phyloP scores from a whole-genome alignment of 176 grass and related monocot species.

The Pharus latifolius region DNA sequence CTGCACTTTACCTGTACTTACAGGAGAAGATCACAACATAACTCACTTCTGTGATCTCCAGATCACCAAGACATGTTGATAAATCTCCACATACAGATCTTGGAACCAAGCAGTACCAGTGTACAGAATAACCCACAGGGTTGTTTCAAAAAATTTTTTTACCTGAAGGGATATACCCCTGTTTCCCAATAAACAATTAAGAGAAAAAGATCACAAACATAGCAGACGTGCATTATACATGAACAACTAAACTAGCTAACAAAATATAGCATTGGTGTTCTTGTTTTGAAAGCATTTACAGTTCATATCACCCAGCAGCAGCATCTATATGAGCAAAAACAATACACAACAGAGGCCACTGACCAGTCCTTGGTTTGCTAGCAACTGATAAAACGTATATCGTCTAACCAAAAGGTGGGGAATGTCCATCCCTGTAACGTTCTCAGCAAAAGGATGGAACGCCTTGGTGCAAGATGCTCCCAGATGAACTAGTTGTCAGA shows the following conservation, averaged over 20 bases:
- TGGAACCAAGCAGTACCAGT: neutral
- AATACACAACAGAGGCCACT: neutral
- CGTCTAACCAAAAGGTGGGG: neutral
- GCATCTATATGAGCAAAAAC: neutral
- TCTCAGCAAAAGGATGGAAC: neutral
- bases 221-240: neutral
- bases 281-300: slow-evolving; percentile 2
- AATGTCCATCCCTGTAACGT: neutral
- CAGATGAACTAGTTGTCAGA: slow-evolving; percentile 29
- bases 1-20: too few species aligned
- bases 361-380: neutral
- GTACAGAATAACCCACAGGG: too few species aligned
- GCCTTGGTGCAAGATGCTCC: slow-evolving; percentile 8
- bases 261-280: neutral
- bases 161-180: too few species aligned
- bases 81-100: too few species aligned
- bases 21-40: too few species aligned
- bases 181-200: too few species aligned
- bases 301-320: neutral
- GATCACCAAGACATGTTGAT: too few species aligned
- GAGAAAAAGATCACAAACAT: too few species aligned
- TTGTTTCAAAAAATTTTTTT: too few species aligned
- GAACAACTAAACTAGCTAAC: neutral
- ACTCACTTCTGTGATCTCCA: too few species aligned
- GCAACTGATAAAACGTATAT: slow-evolving; percentile 7